Evolutionary conservation across 2,329 filamentous ascomycete species (phyloP), one percentile per base, ranked within the genome.

Genomic region (Ceratocystis ficicola): DNA sequence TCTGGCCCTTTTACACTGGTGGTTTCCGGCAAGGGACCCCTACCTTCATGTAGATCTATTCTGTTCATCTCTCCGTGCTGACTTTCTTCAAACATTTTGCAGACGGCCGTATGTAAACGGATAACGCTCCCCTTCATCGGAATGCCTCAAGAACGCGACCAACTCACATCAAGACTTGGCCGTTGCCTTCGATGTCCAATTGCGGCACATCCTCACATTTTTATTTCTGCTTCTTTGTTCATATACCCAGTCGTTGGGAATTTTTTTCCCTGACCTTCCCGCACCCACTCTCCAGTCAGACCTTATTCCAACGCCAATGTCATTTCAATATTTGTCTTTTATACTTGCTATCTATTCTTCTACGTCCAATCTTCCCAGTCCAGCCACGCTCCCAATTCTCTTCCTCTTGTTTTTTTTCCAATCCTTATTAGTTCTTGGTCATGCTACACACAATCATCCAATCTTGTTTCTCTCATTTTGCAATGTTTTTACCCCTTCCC

Each of bases 211-310:
- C 8, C 63, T 44, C 50, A 12, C 8, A 12, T 44, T 44, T 68
- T 64, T 36, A 63, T 65, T 41, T 61, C 30, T 67, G 57, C 66
- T 68, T 63, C 46, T 32, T 41, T 64, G 68, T 65, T 61, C 67
- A 61, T 66, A 67, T 66, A 68, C 59, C 36, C 20, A 61, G 63
- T 64, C 52, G 65, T 68, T 64, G 64, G 61, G n/a, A 44, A 28
- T 10, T 15, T 52, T 63, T 57, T 57, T 36, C 36, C 48, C n/a
- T 44, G 30, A 32, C 63, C 30, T 44, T 41, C 10, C 28, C 28
- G 15, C 52, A 15, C 32, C 17, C 28, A 15, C 52, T n/a, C 32
- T 12, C 30, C 32, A 5, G 55, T 32, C 55, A 59, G 25, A 36
- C 55, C 30, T 25, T n/a, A 25, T 59, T 36, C 25, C 55, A 32